These are phyloP conservation scores for Sonneratia alba DNA, from an alignment of 345 rosid species.

Conservation along the genomic window DNA sequence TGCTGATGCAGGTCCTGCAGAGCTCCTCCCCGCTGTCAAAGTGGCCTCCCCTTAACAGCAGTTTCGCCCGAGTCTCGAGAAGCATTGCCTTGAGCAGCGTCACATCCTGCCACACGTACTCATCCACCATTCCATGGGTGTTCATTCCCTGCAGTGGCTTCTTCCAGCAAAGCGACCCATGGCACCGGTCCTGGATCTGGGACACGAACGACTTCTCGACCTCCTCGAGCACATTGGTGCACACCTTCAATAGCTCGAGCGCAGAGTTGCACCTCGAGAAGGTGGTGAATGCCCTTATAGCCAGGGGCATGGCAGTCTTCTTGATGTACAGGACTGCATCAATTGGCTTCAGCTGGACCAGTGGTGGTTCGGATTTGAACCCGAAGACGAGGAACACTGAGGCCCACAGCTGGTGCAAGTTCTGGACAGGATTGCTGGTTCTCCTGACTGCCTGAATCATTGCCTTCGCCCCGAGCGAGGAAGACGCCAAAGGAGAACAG, in stretches of 20 bases:
- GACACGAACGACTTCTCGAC: conserved; percentile 86
- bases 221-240: conserved; percentile 83
- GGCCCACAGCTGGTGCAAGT: conserved; percentile 82
- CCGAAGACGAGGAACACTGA: conserved; percentile 88
- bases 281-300: conserved; percentile 63
- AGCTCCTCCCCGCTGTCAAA: conserved; percentile 79
- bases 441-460: conserved; percentile 53
- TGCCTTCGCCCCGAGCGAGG: conserved; percentile 35
- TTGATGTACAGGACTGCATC: conserved; percentile 72
- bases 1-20: conserved; percentile 81
- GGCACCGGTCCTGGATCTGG: conserved; percentile 82
- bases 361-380: conserved; percentile 73
- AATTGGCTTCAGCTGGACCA: conserved; percentile 61
- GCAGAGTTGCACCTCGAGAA: conserved; percentile 89
- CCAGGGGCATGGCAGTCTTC: conserved; percentile 74
- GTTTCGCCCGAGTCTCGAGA: conserved; percentile 78
- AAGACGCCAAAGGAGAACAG: conserved; percentile 15
- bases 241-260: conserved; percentile 71
- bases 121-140: conserved; percentile 38
- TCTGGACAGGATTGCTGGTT: conserved; percentile 33
- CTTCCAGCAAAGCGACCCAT: conserved; percentile 81
- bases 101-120: conserved; percentile 87
- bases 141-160: conserved; percentile 31
- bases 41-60: conserved; percentile 77
- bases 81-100: conserved; percentile 70